Evolutionary conservation across 441 rosid genomes (phyloP).

Genomic region (Geranium incanum): DNA sequence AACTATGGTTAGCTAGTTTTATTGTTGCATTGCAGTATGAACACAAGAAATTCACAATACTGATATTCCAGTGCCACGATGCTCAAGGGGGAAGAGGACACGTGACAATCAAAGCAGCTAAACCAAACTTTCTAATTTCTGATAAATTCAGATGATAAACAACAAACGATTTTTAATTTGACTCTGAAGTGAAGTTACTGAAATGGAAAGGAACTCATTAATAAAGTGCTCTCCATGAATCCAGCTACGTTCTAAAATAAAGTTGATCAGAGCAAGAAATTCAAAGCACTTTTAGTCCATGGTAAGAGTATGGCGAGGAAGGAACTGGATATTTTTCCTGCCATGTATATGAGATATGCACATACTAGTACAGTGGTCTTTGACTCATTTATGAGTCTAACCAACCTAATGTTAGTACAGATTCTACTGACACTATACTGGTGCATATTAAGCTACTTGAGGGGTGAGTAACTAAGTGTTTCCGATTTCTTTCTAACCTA

Average conservation of each 20-base stretch:
- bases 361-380: neutral
- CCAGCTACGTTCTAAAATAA: neutral
- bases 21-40: neutral
- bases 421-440: neutral
- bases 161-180: neutral
- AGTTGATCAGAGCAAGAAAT: neutral
- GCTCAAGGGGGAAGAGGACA: neutral
- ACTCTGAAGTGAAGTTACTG: neutral
- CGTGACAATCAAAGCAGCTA: neutral
- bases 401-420: neutral
- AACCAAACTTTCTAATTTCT: neutral
- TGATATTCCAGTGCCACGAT: neutral
- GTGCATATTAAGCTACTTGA: too few relatives aligned
- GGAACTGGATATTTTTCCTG: neutral
- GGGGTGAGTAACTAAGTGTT: too few relatives aligned
- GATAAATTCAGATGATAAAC: neutral
- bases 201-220: neutral
- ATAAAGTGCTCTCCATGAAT: neutral
- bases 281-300: too few relatives aligned
- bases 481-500: neutral
- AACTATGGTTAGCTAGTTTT: neutral
- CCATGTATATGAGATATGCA: neutral
- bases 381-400: neutral
- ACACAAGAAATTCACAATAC: neutral
- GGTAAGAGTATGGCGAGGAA: neutral